phyloP scores from a whole-genome alignment of 2,329 filamentous ascomycete genomes.

The Hypomyces perniciosus region DNA sequence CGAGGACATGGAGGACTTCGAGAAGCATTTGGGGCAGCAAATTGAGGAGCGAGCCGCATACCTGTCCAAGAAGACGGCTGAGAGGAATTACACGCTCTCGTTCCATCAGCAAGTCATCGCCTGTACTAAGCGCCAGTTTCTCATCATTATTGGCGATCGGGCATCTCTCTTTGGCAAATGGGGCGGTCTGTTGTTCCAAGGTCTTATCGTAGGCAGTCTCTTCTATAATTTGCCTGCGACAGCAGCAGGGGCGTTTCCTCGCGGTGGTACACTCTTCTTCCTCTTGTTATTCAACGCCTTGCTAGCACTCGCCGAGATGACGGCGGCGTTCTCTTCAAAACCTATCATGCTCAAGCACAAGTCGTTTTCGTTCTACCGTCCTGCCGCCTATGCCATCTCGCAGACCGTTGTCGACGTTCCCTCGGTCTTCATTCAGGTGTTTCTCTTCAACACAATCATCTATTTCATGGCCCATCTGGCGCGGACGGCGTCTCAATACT shows the following conservation, averaged over 20 bases:
- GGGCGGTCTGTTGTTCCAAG: constrained; percentile 70
- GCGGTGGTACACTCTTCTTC: constrained; percentile 45
- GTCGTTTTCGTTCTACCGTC: constrained; percentile 62
- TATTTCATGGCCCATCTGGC: constrained; percentile 75
- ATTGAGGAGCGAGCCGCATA: constrained; percentile 41
- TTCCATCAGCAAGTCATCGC: constrained; percentile 67
- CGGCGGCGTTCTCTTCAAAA: constrained; percentile 53
- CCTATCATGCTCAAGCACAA: constrained; percentile 67
- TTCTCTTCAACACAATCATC: constrained; percentile 63
- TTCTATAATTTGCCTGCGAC: constrained; percentile 63
- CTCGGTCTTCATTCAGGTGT: constrained; percentile 55
- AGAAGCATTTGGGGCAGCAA: constrained; percentile 52
- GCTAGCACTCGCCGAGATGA: constrained; percentile 72
- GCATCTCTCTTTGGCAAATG: constrained; percentile 73
- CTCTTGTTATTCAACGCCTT: constrained; percentile 49
- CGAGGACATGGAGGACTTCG: constrained; percentile 56
- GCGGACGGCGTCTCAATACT: constrained; percentile 60
- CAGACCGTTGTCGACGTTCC: constrained; percentile 55
- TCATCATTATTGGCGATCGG: constrained; percentile 70
- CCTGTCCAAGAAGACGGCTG: constrained; percentile 61
- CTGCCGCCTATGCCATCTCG: constrained; percentile 51
- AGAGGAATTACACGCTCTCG: constrained; percentile 70
- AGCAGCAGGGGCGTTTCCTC: constrained; percentile 58
- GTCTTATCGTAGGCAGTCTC: constrained; percentile 69
- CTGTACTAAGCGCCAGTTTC: constrained; percentile 69